phyloP scores from a whole-genome alignment of 148 eudicot genomes.

The Vaccinium myrtillus region DNA sequence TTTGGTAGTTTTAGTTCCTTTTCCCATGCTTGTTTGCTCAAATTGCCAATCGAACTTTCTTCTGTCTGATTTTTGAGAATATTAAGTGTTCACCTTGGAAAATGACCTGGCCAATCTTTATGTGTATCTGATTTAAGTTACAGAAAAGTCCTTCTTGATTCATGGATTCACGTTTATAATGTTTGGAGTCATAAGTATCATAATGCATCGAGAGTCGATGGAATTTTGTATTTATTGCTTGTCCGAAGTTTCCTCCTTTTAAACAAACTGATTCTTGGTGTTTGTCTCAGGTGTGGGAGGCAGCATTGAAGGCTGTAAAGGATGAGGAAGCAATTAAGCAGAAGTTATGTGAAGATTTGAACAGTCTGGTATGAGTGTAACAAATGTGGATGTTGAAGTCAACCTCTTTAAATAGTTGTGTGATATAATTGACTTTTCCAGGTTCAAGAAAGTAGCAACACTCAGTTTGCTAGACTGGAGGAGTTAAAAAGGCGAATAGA shows the following conservation, averaged over 20 bases:
- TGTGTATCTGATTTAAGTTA: neutral
- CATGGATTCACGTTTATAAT: neutral
- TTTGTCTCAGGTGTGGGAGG: constrained; percentile 63
- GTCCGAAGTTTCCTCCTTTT: neutral
- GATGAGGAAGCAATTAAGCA: constrained; percentile 89
- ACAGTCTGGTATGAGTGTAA: constrained; percentile 49
- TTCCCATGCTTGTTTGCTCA: neutral
- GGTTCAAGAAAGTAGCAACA: constrained; percentile 83
- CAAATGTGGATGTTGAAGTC: constrained; percentile 12
- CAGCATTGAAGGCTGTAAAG: constrained; percentile 63
- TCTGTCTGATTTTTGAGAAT: neutral
- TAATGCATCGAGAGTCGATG: neutral
- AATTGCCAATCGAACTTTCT: neutral
- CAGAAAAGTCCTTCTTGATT: neutral
- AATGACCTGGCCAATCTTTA: neutral
- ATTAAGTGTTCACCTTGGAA: neutral
- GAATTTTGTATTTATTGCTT: neutral
- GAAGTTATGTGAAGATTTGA: constrained; percentile 88
- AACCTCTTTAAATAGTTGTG: neutral
- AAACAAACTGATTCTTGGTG: neutral
- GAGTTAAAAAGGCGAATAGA: constrained; percentile 83
- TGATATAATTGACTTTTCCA: constrained; percentile 22
- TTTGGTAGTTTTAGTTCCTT: neutral
- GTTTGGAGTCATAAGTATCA: neutral
- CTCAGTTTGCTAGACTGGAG: constrained; percentile 76